phyloP scores from a whole-genome alignment of 768 basidiomycete species.

The Asterophora parasitica region DNA sequence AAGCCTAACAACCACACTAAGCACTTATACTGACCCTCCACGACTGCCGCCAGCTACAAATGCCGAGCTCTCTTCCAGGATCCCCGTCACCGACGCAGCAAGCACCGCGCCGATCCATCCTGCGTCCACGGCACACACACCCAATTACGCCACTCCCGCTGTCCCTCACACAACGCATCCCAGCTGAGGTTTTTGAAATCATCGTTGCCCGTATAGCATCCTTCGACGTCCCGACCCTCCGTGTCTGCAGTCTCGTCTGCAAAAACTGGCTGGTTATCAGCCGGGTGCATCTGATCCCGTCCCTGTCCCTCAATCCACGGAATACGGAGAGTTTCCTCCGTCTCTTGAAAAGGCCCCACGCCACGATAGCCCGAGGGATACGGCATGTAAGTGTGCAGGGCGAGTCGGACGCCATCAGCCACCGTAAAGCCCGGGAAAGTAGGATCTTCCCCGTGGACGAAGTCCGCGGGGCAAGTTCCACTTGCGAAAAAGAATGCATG shows the following conservation, averaged over 20 bases:
- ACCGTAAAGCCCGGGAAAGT: constrained; percentile 12
- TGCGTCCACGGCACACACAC: constrained; percentile 15
- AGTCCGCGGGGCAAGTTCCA: not conserved
- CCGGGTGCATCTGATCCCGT: constrained; percentile 14
- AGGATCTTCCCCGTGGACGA: constrained; percentile 10
- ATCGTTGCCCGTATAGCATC: constrained; percentile 15
- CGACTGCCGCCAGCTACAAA: no score
- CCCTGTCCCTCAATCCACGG: constrained; percentile 13
- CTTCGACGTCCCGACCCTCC: constrained; percentile 16
- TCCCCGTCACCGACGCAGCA: constrained; percentile 4
- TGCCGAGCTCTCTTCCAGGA: constrained; percentile 7
- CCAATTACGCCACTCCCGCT: constrained; percentile 16
- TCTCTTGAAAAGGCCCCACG: constrained; percentile 14
- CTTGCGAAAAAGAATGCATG: constrained; percentile 5
- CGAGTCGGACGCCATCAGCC: constrained; percentile 16
- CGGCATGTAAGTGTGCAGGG: constrained; percentile 17
- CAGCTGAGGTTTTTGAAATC: constrained; percentile 16
- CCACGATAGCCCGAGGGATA: constrained; percentile 12
- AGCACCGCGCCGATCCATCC: constrained; percentile 17
- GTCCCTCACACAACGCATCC: constrained; percentile 13
- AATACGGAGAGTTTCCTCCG: constrained; percentile 14
- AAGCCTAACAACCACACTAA: constrained; percentile 7
- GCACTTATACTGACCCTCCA: no score
- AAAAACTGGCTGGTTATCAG: constrained; percentile 15
- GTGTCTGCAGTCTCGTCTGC: constrained; percentile 17